Percentiles rank a stretch among this genome's conserved stretches.
Conservation (phyloP, 2,329 filamentous ascomycete species). For the Aureobasidium namibiae region DNA sequence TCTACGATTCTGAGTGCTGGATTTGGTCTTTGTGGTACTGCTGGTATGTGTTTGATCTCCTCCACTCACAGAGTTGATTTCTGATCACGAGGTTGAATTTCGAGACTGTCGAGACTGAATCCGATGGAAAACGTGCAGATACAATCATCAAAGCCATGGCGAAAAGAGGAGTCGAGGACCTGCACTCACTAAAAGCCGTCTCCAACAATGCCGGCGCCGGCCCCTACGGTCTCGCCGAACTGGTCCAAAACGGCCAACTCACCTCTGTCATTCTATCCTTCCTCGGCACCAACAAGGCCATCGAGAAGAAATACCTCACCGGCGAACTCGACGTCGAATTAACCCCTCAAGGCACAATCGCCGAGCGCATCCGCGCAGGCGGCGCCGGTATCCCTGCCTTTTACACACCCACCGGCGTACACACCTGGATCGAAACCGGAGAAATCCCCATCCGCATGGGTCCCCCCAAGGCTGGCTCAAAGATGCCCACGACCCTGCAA, state of each 20-base stretch:
- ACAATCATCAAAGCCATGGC: conserved; percentile 67
- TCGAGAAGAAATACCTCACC: conserved; percentile 82
- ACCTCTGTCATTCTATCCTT: conserved; percentile 90
- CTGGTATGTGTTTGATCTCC: conserved; percentile 15
- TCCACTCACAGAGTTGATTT: neutral
- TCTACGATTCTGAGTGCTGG: conserved; percentile 72
- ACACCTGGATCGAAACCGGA: conserved; percentile 69
- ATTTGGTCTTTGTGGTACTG: conserved; percentile 70
- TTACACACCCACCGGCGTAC: conserved; percentile 60
- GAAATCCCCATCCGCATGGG: conserved; percentile 81
- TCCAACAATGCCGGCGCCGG: conserved; percentile 89
- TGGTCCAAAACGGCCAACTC: conserved; percentile 71
- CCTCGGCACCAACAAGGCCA: conserved; percentile 89
- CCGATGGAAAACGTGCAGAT: conserved; percentile 39
- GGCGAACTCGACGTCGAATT: conserved; percentile 85
- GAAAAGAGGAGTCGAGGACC: conserved; percentile 39
- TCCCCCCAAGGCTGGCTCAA: conserved; percentile 23
- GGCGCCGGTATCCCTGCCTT: conserved; percentile 89
- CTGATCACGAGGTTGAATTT: too few species aligned
- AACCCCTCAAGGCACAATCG: conserved; percentile 84
- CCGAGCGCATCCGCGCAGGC: conserved; percentile 78
- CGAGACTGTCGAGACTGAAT: too few species aligned
- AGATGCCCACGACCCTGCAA: conserved; percentile 51
- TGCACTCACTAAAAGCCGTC: conserved; percentile 62
- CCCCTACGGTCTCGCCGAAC: conserved; percentile 47